phyloP scores from a whole-genome alignment of 495 filamentous ascomycete genomes.

The Aspergillus conjunctus region DNA sequence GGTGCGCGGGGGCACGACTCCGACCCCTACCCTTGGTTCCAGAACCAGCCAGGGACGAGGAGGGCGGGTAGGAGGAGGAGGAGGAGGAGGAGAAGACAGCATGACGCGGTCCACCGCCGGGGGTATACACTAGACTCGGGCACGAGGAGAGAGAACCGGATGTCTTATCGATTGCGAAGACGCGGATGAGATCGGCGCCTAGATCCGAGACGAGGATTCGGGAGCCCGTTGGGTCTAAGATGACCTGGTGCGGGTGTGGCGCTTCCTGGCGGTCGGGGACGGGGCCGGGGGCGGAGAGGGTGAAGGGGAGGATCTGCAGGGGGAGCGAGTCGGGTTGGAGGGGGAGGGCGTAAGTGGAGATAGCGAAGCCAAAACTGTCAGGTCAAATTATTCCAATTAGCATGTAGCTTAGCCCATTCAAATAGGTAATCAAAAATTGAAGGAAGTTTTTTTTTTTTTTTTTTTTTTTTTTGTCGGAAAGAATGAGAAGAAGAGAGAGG shows the following conservation, averaged over 20 bases:
- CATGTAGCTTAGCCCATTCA: constrained; percentile 4
- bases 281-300: constrained; percentile 49
- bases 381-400: constrained; percentile 21
- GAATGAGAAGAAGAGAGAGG: neutral
- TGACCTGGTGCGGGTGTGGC: constrained; percentile 69
- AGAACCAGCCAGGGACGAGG: too few relatives aligned
- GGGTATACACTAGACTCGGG: constrained; percentile 32
- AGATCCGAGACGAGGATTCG: constrained; percentile 72
- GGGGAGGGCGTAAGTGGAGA: constrained; percentile 44
- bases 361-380: constrained; percentile 34
- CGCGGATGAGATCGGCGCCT: constrained; percentile 67
- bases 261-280: constrained; percentile 58
- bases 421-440: too few relatives aligned
- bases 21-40: too few relatives aligned
- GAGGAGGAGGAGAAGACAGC: constrained; percentile 66
- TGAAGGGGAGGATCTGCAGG: constrained; percentile 55
- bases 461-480: neutral
- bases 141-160: constrained; percentile 36
- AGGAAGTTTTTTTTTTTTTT: too few relatives aligned
- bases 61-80: too few relatives aligned
- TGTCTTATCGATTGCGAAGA: constrained; percentile 56
- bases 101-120: constrained; percentile 69
- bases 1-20: too few relatives aligned
- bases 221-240: constrained; percentile 67
- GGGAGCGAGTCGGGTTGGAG: constrained; percentile 24